These are phyloP conservation scores for Stephania japonica DNA, from an alignment of 164 flowering plant species.

Conservation along the genomic window DNA sequence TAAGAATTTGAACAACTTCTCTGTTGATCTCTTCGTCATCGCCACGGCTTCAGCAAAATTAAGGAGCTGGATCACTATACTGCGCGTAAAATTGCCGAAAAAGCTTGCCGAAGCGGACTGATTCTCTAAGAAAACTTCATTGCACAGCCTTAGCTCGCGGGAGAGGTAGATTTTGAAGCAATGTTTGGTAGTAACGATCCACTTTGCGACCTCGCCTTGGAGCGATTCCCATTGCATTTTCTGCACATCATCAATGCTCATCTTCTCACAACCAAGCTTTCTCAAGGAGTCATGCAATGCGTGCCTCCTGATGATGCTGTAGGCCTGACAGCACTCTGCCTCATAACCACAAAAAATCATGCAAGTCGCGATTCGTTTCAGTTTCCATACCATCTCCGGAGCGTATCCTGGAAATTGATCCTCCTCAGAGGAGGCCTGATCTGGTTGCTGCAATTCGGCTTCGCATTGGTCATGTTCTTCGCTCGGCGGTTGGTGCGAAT, in stretches of 20 bases:
- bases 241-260: slow-evolving; percentile 65
- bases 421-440: slow-evolving; percentile 9
- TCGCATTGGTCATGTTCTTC: slow-evolving; percentile 15
- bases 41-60: slow-evolving; percentile 67
- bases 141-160: slow-evolving; percentile 43
- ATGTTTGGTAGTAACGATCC: slow-evolving; percentile 50
- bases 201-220: slow-evolving; percentile 47
- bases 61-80: slow-evolving; percentile 39
- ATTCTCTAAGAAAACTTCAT: slow-evolving; percentile 36
- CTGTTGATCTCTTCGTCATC: slow-evolving; percentile 53
- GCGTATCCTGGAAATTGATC: slow-evolving; percentile 34
- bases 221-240: slow-evolving; percentile 70
- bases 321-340: slow-evolving; percentile 55
- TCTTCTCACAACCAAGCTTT: slow-evolving; percentile 38
- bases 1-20: slow-evolving; percentile 67
- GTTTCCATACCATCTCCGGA: slow-evolving; percentile 24
- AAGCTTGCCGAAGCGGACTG: slow-evolving; percentile 19
- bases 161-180: slow-evolving; percentile 38
- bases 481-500: slow-evolving; percentile 8
- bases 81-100: slow-evolving; percentile 32
- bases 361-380: slow-evolving; percentile 37
- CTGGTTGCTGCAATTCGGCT: slow-evolving; percentile 4
- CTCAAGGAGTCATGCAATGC: slow-evolving; percentile 36
- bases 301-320: slow-evolving; percentile 33
- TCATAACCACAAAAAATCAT: slow-evolving; percentile 65